Evolutionary conservation across 2,329 filamentous ascomycete genomes (phyloP), one percentile per base, ranked within the genome.

Genomic region (Fusarium annulatum): DNA sequence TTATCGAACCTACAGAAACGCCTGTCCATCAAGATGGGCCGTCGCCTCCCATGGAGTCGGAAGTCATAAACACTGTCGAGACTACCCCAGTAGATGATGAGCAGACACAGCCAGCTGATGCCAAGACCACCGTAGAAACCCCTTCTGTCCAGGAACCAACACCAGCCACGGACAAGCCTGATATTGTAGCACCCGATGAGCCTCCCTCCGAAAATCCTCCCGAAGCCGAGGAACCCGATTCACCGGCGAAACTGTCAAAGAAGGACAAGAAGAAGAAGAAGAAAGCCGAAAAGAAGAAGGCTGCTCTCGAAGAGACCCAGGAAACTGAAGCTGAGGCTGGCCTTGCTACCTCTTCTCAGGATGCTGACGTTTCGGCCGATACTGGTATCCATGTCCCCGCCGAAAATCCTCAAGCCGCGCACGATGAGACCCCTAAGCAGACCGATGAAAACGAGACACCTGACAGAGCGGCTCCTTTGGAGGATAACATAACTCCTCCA

Each of bases 231-330:
- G 77, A 76, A 33, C 61, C 71, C 55, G 77, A 79, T 36, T 43
- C 64, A 16, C 42, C 71, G 36, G 51, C 67, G 9, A 82, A 79
- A 56, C 46, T 77, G 34, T 81, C 80, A 21, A 81, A 82, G 72
- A 83, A 81, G 64, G 79, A 81, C 5, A 82, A 79, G 64, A 82
- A 79, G 59, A 81, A 77, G 43, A 70, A 73, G 49, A 74, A 76
- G 33, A 76, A 76, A 69, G 71, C 71, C 52, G 80, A 79, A 56
- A 81, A 79, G 76, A 81, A 81, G 68, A 78, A 76, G 67, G 62
- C 71, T 12, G 73, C 64, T 26, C 56, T 76, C 16, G 75, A 77
- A 46, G 77, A 77, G 36, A 49, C 59, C 23, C 61, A 56, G 38
- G 73, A 70, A 58, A 61, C 66, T 43, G 72, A 71, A 58, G 57